Conservation (phyloP, 1,139 yeast species). For the Groenewaldozyma auringiensis region DNA sequence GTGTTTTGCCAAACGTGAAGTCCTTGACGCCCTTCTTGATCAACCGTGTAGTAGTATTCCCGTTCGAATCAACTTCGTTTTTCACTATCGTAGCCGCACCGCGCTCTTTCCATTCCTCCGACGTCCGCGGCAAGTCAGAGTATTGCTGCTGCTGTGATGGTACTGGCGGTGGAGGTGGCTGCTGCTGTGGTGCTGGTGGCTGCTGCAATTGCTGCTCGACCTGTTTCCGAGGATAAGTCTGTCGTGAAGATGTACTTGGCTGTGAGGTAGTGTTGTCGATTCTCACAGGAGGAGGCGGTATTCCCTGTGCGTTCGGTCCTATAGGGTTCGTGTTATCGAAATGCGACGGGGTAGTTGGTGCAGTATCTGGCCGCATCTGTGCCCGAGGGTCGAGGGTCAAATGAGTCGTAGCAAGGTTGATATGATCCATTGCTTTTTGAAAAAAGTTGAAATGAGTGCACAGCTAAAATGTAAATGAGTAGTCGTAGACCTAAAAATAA, state of each 20-base stretch:
- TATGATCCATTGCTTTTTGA: background rate
- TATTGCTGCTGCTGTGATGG: background rate
- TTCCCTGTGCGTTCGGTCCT: conserved; percentile 3
- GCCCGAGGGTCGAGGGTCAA: conserved; percentile 9
- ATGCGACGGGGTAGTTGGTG: conserved; percentile 1
- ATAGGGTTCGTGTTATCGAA: background rate
- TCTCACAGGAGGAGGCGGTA: conserved; percentile 1
- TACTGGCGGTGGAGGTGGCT: background rate
- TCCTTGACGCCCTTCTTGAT: conserved; percentile 59
- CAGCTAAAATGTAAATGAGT: no score
- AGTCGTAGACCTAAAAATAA: no score
- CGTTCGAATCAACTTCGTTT: conserved; percentile 40
- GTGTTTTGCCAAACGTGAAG: conserved; percentile 74
- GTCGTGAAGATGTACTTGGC: background rate
- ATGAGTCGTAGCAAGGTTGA: conserved; percentile 3
- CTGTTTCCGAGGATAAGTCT: background rate
- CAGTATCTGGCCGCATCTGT: conserved; percentile 8
- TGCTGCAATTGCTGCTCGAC: background rate
- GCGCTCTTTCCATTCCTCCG: conserved; percentile 31
- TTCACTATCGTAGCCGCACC: conserved; percentile 50
- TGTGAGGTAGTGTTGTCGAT: background rate
- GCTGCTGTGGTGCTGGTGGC: background rate
- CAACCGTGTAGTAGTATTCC: conserved; percentile 39
- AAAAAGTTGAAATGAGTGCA: no score
- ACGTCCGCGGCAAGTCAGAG: conserved; percentile 6